Conservation (phyloP, 768 basidiomycete species). For the Lenzites betulinus region DNA sequence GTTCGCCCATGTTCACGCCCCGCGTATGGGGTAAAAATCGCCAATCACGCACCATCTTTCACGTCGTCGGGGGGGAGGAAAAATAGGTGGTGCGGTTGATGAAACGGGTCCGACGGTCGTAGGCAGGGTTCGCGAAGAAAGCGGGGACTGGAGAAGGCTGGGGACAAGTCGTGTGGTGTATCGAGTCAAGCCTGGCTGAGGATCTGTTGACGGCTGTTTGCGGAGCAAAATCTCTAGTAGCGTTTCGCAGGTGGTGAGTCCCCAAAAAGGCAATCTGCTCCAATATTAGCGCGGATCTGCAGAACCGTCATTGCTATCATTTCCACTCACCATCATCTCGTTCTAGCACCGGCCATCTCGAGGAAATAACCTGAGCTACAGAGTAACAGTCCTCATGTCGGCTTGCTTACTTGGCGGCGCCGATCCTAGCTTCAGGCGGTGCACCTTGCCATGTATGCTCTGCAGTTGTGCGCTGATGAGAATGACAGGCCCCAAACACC, state of each 20-base stretch:
- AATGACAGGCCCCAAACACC: too few species aligned
- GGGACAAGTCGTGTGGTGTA: constrained; percentile 28
- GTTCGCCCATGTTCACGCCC: background rate
- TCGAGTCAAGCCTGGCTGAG: constrained; percentile 23
- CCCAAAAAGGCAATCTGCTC: constrained; percentile 18
- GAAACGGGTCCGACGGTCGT: background rate
- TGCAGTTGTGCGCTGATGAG: too few species aligned
- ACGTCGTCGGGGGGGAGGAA: constrained; percentile 1
- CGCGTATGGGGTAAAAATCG: background rate
- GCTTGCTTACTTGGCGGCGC: too few species aligned
- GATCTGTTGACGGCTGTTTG: constrained; percentile 33
- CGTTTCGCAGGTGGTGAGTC: constrained; percentile 24
- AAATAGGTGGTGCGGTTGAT: background rate
- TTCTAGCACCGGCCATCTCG: background rate
- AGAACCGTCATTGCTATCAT: too few species aligned
- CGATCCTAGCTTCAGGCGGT: too few species aligned
- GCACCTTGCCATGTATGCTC: too few species aligned
- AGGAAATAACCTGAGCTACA: background rate
- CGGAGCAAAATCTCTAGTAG: constrained; percentile 27
- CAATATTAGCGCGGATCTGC: background rate
- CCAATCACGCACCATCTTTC: constrained; percentile 24
- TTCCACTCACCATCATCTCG: background rate
- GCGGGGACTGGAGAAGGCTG: constrained; percentile 1
- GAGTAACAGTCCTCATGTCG: too few species aligned
- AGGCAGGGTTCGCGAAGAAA: constrained; percentile 1